Base-by-base conservation (phyloP, 768 basidiomycete species). In the Phlegmacium glaucopus region DNA sequence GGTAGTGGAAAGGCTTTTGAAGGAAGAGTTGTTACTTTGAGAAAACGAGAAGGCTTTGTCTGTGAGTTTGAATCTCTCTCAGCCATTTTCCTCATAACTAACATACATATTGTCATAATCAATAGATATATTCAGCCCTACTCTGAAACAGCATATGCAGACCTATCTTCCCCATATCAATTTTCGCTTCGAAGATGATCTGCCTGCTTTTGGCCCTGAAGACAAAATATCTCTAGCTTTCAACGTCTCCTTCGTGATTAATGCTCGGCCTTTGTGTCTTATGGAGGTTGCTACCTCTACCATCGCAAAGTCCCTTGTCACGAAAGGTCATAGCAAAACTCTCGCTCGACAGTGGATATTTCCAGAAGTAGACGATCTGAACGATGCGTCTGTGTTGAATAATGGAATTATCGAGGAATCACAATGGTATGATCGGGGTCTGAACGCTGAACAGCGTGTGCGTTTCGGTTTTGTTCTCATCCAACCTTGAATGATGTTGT, bases 231-330 rank as follows among this genome's bases (percentile, higher is more conserved):
- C 75, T 27, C 57, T 74, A 26, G 51, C 57, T 8, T 77, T 76
- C 59, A 79, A 79, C 49, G 62, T 77, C 8, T 72, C 75, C 2
- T 79, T 79, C 52, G 55, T 76, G 53, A 64, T 71, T n/a, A 75
- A 74, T 29, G 66, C 74, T 1, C 65, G 65, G 18, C 69, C 72
- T 9, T 59, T 69, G 22, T 69, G 74, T 42, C 44, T 63, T 11
- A 76, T 77, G 75, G 71, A 77, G 32, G 58, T 57, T 6, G 75
- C 76, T 1, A 60, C 64, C 9, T 53, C 57, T 16, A 58, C 61
- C 9, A 49, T 72, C 6, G 57, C 59, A 3, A 50, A 57, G 6
- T 54, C 67, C 5, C 47, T 71, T 16, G 45, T 48, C 18, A 18
- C 39, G 32, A 53, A 47, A 51, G 49, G 18, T 42, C 47, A 29